Evolutionary conservation across 2,329 filamentous ascomycete genomes (phyloP).

Genomic region (Aspergillus ochraceoroseus): DNA sequence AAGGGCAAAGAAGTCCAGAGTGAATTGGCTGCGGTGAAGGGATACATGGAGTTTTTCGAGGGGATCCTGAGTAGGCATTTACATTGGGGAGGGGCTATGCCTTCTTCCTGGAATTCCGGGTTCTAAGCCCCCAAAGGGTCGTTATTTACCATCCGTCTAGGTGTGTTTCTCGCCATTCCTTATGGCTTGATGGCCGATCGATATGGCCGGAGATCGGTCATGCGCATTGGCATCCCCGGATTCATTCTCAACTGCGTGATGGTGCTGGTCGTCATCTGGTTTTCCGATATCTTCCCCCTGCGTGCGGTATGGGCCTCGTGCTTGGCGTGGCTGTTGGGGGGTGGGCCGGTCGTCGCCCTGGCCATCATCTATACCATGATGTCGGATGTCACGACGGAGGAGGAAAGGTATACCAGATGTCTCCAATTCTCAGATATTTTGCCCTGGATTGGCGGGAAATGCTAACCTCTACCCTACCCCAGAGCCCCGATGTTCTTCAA

Average conservation of each 20-base stretch:
- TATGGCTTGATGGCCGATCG: slow-evolving; percentile 49
- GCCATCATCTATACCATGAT: slow-evolving; percentile 50
- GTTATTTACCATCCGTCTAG: slow-evolving; percentile 23
- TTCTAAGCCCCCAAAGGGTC: too few relatives aligned
- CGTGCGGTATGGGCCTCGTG: slow-evolving; percentile 48
- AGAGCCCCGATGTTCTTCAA: slow-evolving; percentile 42
- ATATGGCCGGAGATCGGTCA: slow-evolving; percentile 45
- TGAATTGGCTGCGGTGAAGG: slow-evolving; percentile 49
- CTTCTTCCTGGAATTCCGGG: too few relatives aligned
- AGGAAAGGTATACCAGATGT: slow-evolving; percentile 37
- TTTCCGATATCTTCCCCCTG: slow-evolving; percentile 42
- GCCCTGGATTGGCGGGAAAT: too few relatives aligned
- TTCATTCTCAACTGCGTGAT: slow-evolving; percentile 36
- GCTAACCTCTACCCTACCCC: slow-evolving; percentile 9
- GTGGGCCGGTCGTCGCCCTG: slow-evolving; percentile 46
- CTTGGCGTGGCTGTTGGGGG: slow-evolving; percentile 45
- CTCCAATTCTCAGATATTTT: slow-evolving; percentile 10
- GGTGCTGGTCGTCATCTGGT: slow-evolving; percentile 35
- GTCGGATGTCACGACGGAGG: slow-evolving; percentile 47
- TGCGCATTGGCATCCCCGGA: slow-evolving; percentile 42
- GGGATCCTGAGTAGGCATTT: slow-evolving; percentile 35
- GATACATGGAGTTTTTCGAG: slow-evolving; percentile 49
- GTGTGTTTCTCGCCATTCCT: slow-evolving; percentile 47
- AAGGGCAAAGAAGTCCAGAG: slow-evolving; percentile 49
- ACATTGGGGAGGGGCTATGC: too few relatives aligned